Conservation (phyloP, 2,329 filamentous ascomycete genomes). For the Exophiala mesophila region DNA sequence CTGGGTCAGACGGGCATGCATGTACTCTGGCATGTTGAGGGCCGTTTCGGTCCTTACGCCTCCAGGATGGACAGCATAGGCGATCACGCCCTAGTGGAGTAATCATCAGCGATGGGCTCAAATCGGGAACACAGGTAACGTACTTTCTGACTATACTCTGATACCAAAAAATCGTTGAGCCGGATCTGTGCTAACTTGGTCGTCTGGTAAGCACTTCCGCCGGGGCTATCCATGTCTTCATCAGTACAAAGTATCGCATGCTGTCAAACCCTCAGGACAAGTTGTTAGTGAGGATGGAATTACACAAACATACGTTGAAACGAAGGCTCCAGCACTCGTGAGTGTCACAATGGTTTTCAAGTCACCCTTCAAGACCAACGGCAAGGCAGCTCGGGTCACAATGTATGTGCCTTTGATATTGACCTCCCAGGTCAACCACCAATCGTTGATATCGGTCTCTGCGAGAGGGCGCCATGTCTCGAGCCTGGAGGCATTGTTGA, state of each 20-base stretch:
- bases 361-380: slow-evolving; percentile 31
- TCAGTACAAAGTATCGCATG: neutral
- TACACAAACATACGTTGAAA: slow-evolving; percentile 3
- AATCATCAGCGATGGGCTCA: neutral
- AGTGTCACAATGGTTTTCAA: slow-evolving; percentile 33
- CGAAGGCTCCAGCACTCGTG: slow-evolving; percentile 38
- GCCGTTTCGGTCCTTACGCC: slow-evolving; percentile 16
- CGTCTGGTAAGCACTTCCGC: slow-evolving; percentile 44
- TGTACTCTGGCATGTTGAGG: slow-evolving; percentile 15
- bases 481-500: slow-evolving; percentile 45
- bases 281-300: neutral
- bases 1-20: slow-evolving; percentile 11
- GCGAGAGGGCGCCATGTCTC: slow-evolving; percentile 27
- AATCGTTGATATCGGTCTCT: slow-evolving; percentile 33
- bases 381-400: slow-evolving; percentile 25
- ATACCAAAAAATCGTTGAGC: slow-evolving; percentile 42
- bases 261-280: neutral
- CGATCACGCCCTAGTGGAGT: slow-evolving; percentile 22
- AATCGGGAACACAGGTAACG: neutral
- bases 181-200: slow-evolving; percentile 43
- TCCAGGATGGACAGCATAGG: slow-evolving; percentile 23
- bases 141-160: slow-evolving; percentile 38
- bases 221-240: slow-evolving; percentile 22
- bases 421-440: slow-evolving; percentile 42
- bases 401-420: slow-evolving; percentile 43